A percentile compares a stretch with the other conserved stretches of the same genome.
These are phyloP conservation scores for Stachybotrys chartarum DNA, from an alignment of 2,329 filamentous ascomycete species.

Conservation along the genomic window DNA sequence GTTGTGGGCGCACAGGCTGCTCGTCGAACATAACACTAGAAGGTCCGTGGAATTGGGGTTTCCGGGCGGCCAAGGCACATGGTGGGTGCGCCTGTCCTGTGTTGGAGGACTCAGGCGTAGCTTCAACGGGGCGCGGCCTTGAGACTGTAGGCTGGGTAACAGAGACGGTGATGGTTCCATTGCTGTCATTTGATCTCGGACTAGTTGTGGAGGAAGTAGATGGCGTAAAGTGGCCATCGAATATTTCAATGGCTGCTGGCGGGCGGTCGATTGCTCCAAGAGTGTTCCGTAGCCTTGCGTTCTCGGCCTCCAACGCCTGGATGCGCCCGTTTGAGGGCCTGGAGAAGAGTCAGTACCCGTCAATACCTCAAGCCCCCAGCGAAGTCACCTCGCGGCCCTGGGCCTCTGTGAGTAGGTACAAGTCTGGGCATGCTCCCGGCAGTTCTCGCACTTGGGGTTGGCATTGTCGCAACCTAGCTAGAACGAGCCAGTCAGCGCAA, in stretches of 20 bases:
- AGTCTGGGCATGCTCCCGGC: slow-evolving; percentile 1
- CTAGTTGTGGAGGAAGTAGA: not conserved
- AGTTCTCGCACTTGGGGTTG: slow-evolving; percentile 10
- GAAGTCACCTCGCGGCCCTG: slow-evolving; percentile 6
- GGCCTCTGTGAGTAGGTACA: slow-evolving; percentile 9
- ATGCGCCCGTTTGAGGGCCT: slow-evolving; percentile 19
- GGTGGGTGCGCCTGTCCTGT: not conserved
- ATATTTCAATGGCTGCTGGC: not conserved
- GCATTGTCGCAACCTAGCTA: slow-evolving; percentile 14
- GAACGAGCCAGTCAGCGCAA: not conserved
- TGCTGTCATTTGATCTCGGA: not conserved
- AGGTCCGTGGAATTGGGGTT: slow-evolving; percentile 14
- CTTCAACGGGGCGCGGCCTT: not conserved
- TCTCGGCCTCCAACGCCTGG: slow-evolving; percentile 27
- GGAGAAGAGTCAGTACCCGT: not conserved
- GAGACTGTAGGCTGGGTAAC: not conserved
- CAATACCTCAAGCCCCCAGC: not conserved
- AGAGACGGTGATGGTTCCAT: not conserved
- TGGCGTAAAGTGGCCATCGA: not conserved
- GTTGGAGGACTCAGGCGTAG: not conserved
- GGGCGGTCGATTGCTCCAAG: not conserved
- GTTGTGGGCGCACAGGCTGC: not conserved
- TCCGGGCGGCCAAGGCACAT: slow-evolving; percentile 7
- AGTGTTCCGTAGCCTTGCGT: slow-evolving; percentile 23
- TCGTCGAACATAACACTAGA: slow-evolving; percentile 11